These are phyloP conservation scores for Brassica rapa DNA, from an alignment of 345 rosid genomes.

Conservation along the genomic window DNA sequence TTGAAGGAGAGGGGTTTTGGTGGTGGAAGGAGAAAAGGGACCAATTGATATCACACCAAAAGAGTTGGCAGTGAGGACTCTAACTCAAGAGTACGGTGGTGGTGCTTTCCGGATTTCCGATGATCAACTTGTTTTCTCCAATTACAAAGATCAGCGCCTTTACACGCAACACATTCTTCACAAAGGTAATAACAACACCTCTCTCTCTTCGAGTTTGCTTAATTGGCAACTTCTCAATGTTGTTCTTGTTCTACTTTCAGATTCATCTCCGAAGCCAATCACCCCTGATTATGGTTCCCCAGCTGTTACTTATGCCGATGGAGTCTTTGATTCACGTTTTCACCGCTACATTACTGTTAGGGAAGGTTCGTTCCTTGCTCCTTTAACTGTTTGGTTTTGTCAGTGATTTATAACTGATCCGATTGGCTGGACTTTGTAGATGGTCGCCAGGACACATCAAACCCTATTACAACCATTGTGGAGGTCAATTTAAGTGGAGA, in stretches of 20 bases:
- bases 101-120: constrained; percentile 75
- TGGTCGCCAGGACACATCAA: constrained; percentile 56
- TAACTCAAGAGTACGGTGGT: constrained; percentile 93
- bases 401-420: not conserved
- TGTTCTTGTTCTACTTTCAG: constrained; percentile 34
- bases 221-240: not conserved
- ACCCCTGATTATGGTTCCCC: constrained; percentile 83
- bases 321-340: constrained; percentile 71
- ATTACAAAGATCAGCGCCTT: constrained; percentile 84
- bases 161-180: constrained; percentile 57
- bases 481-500: constrained; percentile 50
- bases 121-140: constrained; percentile 69
- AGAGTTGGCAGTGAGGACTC: constrained; percentile 73
- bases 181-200: constrained; percentile 41
- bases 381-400: constrained; percentile 6
- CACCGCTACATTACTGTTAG: constrained; percentile 68
- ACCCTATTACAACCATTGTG: constrained; percentile 65
- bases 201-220: not conserved
- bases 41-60: constrained; percentile 74
- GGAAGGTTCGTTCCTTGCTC: constrained; percentile 56
- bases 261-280: constrained; percentile 60
- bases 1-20: constrained; percentile 70
- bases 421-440: constrained; percentile 46
- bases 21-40: constrained; percentile 53
- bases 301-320: constrained; percentile 76